A percentile compares a stretch with the other conserved stretches of the same genome.
Conservation (phyloP, 257 asterid genomes). For the Gentiana dahurica region DNA sequence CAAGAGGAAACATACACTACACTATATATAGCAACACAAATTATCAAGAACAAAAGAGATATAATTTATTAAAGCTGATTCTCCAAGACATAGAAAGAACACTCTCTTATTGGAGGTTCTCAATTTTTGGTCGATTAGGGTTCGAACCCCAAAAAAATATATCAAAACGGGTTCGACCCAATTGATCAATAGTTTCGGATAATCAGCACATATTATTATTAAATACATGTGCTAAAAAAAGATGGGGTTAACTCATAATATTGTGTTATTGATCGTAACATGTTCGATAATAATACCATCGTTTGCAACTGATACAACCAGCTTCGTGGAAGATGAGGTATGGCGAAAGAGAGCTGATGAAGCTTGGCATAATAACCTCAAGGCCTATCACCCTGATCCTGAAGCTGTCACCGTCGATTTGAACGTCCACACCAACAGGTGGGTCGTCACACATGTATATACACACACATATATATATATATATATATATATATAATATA, state of each 20-base stretch:
- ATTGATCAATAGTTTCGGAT: neutral
- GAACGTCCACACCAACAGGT: conserved; percentile 30
- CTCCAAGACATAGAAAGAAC: too few relatives aligned
- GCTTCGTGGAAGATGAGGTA: conserved; percentile 20
- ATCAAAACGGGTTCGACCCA: conserved; percentile 4
- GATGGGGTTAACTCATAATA: conserved; percentile 9
- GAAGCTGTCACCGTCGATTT: conserved; percentile 27
- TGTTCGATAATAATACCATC: conserved; percentile 23
- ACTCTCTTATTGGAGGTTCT: too few relatives aligned
- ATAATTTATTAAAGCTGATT: too few relatives aligned
- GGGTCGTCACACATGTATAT: neutral
- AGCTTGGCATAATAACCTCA: conserved; percentile 43
- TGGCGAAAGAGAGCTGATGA: conserved; percentile 38
- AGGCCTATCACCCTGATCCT: conserved; percentile 41
- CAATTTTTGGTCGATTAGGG: conserved; percentile 3
- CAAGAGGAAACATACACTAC: too few relatives aligned
- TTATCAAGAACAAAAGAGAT: too few relatives aligned
- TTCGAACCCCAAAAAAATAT: conserved; percentile 1
- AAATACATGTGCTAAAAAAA: conserved; percentile 15
- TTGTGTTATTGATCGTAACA: conserved; percentile 13
- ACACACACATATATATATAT: neutral
- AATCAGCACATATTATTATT: neutral
- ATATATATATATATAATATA: neutral
- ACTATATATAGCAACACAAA: too few relatives aligned
- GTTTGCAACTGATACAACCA: conserved; percentile 17